Evolutionary conservation across 495 filamentous ascomycete species (phyloP).

Genomic region (Pyrenopolyporus hunteri): DNA sequence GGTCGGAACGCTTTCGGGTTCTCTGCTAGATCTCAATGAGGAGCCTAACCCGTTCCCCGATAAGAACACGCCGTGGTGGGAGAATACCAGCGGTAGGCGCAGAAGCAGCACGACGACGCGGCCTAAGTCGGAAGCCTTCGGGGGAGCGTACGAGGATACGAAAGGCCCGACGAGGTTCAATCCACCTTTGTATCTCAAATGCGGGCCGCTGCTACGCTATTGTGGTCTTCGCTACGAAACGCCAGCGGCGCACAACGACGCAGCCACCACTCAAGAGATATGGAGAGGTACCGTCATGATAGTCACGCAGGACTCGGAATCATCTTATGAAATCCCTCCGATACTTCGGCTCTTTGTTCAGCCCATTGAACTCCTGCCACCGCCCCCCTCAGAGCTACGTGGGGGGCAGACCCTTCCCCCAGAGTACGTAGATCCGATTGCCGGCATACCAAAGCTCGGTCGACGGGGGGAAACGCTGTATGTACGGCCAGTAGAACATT

Average conservation of each 20-base stretch:
- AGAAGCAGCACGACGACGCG: slow-evolving; percentile 46
- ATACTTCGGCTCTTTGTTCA: slow-evolving; percentile 83
- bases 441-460: slow-evolving; percentile 83
- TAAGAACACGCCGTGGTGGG: slow-evolving; percentile 61
- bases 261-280: slow-evolving; percentile 66
- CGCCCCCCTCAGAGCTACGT: slow-evolving; percentile 73
- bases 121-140: slow-evolving; percentile 52
- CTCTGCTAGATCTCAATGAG: slow-evolving; percentile 54
- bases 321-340: slow-evolving; percentile 79
- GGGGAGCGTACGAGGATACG: slow-evolving; percentile 58
- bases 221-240: slow-evolving; percentile 73
- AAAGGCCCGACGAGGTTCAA: slow-evolving; percentile 73
- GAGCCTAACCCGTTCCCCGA: slow-evolving; percentile 44
- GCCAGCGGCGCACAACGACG: slow-evolving; percentile 42
- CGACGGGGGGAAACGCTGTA: slow-evolving; percentile 80
- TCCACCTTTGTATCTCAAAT: slow-evolving; percentile 82
- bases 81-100: slow-evolving; percentile 47
- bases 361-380: slow-evolving; percentile 81
- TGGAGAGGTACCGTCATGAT: slow-evolving; percentile 97
- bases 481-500: slow-evolving; percentile 82
- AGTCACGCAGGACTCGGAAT: slow-evolving; percentile 81
- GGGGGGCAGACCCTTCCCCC: slow-evolving; percentile 69
- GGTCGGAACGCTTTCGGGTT: slow-evolving; percentile 56
- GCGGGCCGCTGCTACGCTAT: slow-evolving; percentile 88
- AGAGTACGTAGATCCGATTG: slow-evolving; percentile 87